Percentiles rank a stretch among this genome's conserved stretches.
Evolutionary conservation across 495 filamentous ascomycete species (phyloP).

Genomic region (Aspergillus ellipticus): DNA sequence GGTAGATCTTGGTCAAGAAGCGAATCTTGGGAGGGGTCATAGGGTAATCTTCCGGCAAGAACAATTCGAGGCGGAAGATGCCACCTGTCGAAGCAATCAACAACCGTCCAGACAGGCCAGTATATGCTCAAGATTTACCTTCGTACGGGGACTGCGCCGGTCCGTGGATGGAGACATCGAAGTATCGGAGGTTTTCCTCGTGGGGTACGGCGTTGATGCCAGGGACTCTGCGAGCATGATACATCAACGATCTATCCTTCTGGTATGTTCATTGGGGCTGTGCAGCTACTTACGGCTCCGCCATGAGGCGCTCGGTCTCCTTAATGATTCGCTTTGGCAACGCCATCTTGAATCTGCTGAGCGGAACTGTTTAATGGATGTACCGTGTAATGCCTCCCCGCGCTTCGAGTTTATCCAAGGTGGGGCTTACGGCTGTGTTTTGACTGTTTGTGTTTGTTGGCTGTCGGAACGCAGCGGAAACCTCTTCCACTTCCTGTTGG

Average conservation of each 20-base stretch:
- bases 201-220: slow-evolving; percentile 98
- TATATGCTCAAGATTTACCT: slow-evolving; percentile 43
- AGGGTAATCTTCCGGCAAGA: slow-evolving; percentile 98
- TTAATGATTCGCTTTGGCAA: slow-evolving; percentile 97
- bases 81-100: slow-evolving; percentile 59
- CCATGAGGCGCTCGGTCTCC: slow-evolving; percentile 95
- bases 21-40: slow-evolving; percentile 99
- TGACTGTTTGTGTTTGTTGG: neutral
- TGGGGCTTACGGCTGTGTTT: slow-evolving; percentile 8
- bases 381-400: neutral
- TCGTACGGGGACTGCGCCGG: slow-evolving; percentile 92
- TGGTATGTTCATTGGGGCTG: neutral
- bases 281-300: slow-evolving; percentile 72
- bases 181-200: slow-evolving; percentile 96
- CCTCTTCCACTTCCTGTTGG: neutral
- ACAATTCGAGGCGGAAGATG: slow-evolving; percentile 95
- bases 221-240: slow-evolving; percentile 61
- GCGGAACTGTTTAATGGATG: neutral
- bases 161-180: slow-evolving; percentile 96
- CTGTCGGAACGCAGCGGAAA: neutral
- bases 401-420: slow-evolving; percentile 1
- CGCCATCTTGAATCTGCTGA: slow-evolving; percentile 48
- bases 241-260: slow-evolving; percentile 4
- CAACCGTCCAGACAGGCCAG: neutral
- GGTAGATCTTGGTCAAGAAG: slow-evolving; percentile 98